phyloP scores from a whole-genome alignment of 2,329 filamentous ascomycete species.

The Rutstroemia sp. region DNA sequence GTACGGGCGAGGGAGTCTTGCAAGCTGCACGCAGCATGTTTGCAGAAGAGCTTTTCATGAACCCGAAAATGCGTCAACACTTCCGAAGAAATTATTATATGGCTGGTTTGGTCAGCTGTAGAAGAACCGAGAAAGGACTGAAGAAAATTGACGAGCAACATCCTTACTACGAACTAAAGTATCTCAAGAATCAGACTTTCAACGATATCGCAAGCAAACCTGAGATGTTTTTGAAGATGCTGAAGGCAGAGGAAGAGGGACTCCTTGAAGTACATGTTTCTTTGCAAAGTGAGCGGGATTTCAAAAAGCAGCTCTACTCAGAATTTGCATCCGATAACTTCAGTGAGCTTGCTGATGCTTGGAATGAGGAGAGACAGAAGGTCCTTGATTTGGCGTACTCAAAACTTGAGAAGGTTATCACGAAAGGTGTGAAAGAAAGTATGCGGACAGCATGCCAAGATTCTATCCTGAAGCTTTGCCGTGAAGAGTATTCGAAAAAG shows the following conservation, averaged over 20 bases:
- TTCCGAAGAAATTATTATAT: constrained; percentile 79
- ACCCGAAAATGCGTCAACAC: constrained; percentile 81
- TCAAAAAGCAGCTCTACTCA: constrained; percentile 67
- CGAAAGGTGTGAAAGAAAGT: constrained; percentile 90
- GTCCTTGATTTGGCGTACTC: constrained; percentile 73
- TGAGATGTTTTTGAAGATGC: constrained; percentile 91
- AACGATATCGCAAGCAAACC: constrained; percentile 73
- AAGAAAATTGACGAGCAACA: constrained; percentile 92
- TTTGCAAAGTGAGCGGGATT: constrained; percentile 67
- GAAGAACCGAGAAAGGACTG: constrained; percentile 87
- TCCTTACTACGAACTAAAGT: constrained; percentile 97
- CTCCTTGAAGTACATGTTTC: constrained; percentile 78
- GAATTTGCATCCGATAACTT: constrained; percentile 94
- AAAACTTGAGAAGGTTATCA: constrained; percentile 77
- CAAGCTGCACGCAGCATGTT: constrained; percentile 80
- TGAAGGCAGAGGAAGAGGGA: constrained; percentile 92
- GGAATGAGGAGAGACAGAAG: constrained; percentile 83
- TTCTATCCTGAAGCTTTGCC: constrained; percentile 77
- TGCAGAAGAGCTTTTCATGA: constrained; percentile 81
- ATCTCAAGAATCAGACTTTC: constrained; percentile 83
- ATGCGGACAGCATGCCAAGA: constrained; percentile 92
- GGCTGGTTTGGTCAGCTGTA: constrained; percentile 77
- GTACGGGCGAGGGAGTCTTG: constrained; percentile 68
- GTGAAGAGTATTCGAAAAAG: constrained; percentile 81
- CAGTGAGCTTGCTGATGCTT: constrained; percentile 88